These are phyloP conservation scores for Carpinus fangiana DNA, from an alignment of 306 rosid species.

Conservation along the genomic window DNA sequence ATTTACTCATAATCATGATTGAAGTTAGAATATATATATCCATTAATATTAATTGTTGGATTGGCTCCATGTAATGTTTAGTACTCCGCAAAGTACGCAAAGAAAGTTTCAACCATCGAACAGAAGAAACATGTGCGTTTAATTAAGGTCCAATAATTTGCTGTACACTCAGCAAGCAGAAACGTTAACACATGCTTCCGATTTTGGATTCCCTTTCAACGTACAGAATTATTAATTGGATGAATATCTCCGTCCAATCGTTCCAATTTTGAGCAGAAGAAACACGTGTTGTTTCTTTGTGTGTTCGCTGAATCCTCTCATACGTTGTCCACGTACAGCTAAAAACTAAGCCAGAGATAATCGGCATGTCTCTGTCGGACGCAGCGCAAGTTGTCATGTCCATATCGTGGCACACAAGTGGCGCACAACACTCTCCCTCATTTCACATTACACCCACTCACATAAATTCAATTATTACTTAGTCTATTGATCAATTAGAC, in stretches of 20 bases:
- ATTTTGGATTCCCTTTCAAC: not conserved
- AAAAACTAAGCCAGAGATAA: not conserved
- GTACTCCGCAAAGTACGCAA: not conserved
- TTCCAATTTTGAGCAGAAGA: not conserved
- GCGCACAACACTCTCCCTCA: not conserved
- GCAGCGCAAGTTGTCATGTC: constrained; percentile 14
- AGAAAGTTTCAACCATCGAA: not conserved
- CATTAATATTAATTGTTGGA: too few species aligned
- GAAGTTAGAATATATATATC: too few species aligned
- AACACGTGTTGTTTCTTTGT: not conserved
- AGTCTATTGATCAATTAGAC: too few species aligned
- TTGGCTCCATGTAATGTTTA: not conserved
- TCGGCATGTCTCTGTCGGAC: not conserved
- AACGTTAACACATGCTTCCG: not conserved
- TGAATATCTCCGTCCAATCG: not conserved
- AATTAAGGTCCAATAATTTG: not conserved
- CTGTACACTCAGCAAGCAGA: not conserved
- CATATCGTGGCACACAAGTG: not conserved
- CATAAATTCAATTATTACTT: not conserved
- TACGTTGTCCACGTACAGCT: not conserved
- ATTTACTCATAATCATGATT: too few species aligned
- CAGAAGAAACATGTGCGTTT: not conserved
- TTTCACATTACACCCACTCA: constrained; percentile 4
- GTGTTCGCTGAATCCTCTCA: not conserved
- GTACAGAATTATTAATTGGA: not conserved